Evolutionary conservation across 768 basidiomycete genomes (phyloP).

Genomic region (Lepiota brunneoincarnata): DNA sequence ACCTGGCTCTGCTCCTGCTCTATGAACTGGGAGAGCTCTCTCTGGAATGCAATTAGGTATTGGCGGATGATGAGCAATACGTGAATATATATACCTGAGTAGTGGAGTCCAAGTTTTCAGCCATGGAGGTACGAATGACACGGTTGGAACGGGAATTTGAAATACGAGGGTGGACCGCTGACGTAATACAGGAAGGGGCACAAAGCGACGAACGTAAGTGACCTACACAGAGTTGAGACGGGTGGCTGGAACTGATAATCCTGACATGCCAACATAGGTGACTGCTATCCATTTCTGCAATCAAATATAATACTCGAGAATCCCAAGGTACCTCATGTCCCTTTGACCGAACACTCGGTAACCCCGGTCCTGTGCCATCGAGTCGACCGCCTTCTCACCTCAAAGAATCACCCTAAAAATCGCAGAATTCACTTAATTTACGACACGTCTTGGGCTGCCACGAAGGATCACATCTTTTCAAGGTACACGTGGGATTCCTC

Average conservation of each 20-base stretch:
- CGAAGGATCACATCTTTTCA: constrained; percentile 13
- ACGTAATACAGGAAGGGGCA: constrained; percentile 16
- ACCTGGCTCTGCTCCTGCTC: constrained; percentile 84
- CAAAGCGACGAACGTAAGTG: neutral
- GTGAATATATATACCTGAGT: constrained; percentile 51
- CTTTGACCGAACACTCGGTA: constrained; percentile 5
- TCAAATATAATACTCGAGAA: neutral
- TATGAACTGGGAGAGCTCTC: constrained; percentile 77
- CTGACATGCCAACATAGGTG: constrained; percentile 10
- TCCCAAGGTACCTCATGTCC: neutral
- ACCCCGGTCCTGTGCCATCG: constrained; percentile 8
- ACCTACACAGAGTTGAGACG: constrained; percentile 8
- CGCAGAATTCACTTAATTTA: constrained; percentile 1
- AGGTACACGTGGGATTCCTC: constrained; percentile 36
- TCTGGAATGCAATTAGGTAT: constrained; percentile 41
- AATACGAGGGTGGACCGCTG: constrained; percentile 16
- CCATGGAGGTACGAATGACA: constrained; percentile 30
- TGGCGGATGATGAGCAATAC: neutral
- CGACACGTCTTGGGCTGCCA: constrained; percentile 8
- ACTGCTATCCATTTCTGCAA: neutral
- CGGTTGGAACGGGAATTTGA: constrained; percentile 3
- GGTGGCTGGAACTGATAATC: constrained; percentile 7
- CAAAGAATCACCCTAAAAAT: neutral
- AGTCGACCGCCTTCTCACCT: constrained; percentile 1
- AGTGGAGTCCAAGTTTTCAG: constrained; percentile 72